Conservation (phyloP, 805 yeast genomes). For the Myxozyma kluyveri region DNA sequence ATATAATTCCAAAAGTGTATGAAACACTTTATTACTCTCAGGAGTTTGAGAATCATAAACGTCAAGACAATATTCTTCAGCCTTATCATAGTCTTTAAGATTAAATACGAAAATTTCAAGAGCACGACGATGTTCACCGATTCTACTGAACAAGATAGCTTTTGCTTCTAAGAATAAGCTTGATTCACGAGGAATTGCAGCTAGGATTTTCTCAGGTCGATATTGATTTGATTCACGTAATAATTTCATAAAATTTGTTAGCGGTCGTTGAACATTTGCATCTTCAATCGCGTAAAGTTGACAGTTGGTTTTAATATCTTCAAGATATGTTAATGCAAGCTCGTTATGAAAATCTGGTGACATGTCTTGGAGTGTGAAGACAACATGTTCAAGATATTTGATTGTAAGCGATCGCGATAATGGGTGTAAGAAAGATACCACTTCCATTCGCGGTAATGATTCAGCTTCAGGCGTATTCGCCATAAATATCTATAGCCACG, state of each 20-base stretch:
- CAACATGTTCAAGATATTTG: conserved; percentile 53
- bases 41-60: conserved; percentile 43
- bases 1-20: conserved; percentile 48
- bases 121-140: conserved; percentile 62
- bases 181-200: conserved; percentile 33
- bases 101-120: conserved; percentile 60
- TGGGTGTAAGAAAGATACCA: conserved; percentile 51
- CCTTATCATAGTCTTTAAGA: conserved; percentile 54
- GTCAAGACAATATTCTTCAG: conserved; percentile 58
- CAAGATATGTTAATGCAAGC: conserved; percentile 48
- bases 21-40: conserved; percentile 47
- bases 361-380: conserved; percentile 43
- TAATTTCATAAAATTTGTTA: conserved; percentile 40
- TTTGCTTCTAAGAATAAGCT: conserved; percentile 43
- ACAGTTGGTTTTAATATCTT: conserved; percentile 32
- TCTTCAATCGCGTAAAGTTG: conserved; percentile 22
- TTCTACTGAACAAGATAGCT: conserved; percentile 55
- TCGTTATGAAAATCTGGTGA: conserved; percentile 45
- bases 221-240: conserved; percentile 40
- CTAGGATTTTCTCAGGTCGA: conserved; percentile 42
- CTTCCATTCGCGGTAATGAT: conserved; percentile 51
- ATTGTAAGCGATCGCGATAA: conserved; percentile 39
- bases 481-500: conserved; percentile 57
- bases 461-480: conserved; percentile 61
- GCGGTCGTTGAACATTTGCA: conserved; percentile 22